A percentile compares a stretch with the other conserved stretches of the same genome.
phyloP scores from a whole-genome alignment of 805 yeast genomes.

The Wickerhamomyces pijperi region DNA sequence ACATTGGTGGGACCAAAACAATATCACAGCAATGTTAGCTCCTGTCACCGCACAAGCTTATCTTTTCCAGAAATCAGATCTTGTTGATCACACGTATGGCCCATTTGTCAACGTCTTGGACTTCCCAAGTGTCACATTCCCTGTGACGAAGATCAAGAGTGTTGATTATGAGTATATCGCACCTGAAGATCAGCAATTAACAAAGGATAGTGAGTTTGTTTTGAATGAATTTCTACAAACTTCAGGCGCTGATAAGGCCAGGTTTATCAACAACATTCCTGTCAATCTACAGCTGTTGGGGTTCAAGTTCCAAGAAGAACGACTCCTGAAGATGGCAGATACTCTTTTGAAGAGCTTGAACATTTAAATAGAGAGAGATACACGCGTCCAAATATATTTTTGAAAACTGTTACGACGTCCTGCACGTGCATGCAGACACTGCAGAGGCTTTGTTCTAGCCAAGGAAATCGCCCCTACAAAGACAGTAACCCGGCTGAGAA shows the following conservation, averaged over 20 bases:
- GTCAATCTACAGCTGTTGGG: constrained; percentile 58
- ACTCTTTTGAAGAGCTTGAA: background rate
- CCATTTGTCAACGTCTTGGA: constrained; percentile 43
- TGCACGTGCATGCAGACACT: too few relatives aligned
- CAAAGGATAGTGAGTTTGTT: constrained; percentile 31
- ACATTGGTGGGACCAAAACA: constrained; percentile 31
- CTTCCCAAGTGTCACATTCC: constrained; percentile 45
- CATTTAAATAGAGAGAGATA: too few relatives aligned
- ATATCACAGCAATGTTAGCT: background rate
- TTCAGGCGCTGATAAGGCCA: constrained; percentile 24
- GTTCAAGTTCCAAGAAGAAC: constrained; percentile 47
- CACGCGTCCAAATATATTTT: too few relatives aligned
- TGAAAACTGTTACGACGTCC: too few relatives aligned
- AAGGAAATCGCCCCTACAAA: too few relatives aligned
- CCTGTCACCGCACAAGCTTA: constrained; percentile 3
- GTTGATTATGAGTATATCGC: constrained; percentile 19
- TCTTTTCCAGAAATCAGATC: constrained; percentile 25
- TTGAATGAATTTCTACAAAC: constrained; percentile 35
- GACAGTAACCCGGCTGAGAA: too few relatives aligned
- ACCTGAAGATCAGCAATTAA: constrained; percentile 21
- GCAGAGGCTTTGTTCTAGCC: too few relatives aligned
- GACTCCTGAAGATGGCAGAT: background rate
- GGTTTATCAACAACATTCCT: constrained; percentile 39
- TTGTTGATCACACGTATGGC: constrained; percentile 44
- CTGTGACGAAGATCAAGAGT: constrained; percentile 45